These are phyloP conservation scores for Acephala macrosclerotiorum DNA, from an alignment of 2,329 filamentous ascomycete species.

Conservation along the genomic window DNA sequence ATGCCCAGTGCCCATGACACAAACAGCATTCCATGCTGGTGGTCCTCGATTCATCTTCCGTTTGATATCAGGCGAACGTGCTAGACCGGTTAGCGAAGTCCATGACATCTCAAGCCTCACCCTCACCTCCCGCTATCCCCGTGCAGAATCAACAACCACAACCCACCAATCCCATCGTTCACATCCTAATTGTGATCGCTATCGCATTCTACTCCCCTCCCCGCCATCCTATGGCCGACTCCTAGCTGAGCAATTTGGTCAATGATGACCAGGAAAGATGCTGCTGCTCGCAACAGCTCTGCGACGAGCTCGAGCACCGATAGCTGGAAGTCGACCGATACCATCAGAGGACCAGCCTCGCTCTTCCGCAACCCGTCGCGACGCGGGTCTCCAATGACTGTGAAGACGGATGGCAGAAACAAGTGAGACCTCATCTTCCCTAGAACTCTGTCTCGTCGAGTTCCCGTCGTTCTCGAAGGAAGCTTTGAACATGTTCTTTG, in stretches of 20 bases:
- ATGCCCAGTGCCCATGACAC: conserved; percentile 15
- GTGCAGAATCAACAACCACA: conserved; percentile 10
- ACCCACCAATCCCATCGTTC: conserved; percentile 6
- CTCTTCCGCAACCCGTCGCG: conserved; percentile 41
- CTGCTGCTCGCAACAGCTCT: conserved; percentile 66
- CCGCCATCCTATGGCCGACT: conserved; percentile 37
- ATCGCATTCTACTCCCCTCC: conserved; percentile 12
- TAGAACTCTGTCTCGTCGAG: conserved; percentile 23
- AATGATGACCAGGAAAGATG: conserved; percentile 73
- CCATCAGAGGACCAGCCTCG: conserved; percentile 55
- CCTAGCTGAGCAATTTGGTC: conserved; percentile 39
- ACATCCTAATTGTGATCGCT: background rate
- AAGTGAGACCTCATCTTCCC: conserved; percentile 44
- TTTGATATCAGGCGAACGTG: conserved; percentile 23
- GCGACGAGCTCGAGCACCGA: conserved; percentile 70
- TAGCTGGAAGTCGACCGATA: conserved; percentile 72
- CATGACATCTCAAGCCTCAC: conserved; percentile 11
- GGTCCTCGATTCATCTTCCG: conserved; percentile 25
- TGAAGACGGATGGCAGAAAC: conserved; percentile 62
- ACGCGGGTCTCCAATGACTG: conserved; percentile 50
- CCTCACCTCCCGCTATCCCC: conserved; percentile 3
- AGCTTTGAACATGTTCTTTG: conserved; percentile 41
- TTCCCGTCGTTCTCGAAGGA: conserved; percentile 22
- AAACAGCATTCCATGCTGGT: conserved; percentile 15
- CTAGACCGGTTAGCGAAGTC: background rate